phyloP scores from a whole-genome alignment of 2,329 filamentous ascomycete genomes.

The Septoria petroselini region DNA sequence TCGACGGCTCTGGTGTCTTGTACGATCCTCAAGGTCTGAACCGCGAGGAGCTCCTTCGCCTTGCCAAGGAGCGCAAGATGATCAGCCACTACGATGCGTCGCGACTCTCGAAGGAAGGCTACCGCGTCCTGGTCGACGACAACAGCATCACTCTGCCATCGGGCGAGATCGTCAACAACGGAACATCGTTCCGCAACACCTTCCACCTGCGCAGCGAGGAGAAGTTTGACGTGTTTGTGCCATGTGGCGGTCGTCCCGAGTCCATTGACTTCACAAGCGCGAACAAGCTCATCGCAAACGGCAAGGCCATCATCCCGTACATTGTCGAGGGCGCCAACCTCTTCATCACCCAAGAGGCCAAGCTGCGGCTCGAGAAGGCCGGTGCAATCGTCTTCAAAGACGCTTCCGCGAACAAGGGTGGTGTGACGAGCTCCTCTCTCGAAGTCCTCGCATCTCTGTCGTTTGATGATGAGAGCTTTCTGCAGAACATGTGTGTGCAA shows the following conservation, averaged over 20 bases:
- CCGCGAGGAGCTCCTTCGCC: slow-evolving; percentile 73
- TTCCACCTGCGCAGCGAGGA: slow-evolving; percentile 76
- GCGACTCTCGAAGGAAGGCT: slow-evolving; percentile 84
- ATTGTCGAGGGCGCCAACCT: slow-evolving; percentile 97
- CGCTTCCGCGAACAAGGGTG: slow-evolving; percentile 96
- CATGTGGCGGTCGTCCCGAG: slow-evolving; percentile 92
- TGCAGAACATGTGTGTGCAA: slow-evolving; percentile 85
- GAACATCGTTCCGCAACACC: slow-evolving; percentile 93
- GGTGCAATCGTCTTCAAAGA: slow-evolving; percentile 96
- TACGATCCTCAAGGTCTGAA: slow-evolving; percentile 89
- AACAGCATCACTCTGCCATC: slow-evolving; percentile 80
- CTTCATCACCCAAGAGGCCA: slow-evolving; percentile 98
- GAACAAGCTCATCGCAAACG: slow-evolving; percentile 81
- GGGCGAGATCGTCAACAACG: slow-evolving; percentile 84
- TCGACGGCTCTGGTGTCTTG: slow-evolving; percentile 94
- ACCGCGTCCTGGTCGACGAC: slow-evolving; percentile 89
- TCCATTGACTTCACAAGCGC: slow-evolving; percentile 91
- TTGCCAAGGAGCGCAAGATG: slow-evolving; percentile 86
- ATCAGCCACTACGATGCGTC: slow-evolving; percentile 79
- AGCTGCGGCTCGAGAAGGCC: slow-evolving; percentile 90
- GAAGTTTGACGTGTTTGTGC: slow-evolving; percentile 84
- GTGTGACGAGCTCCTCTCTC: slow-evolving; percentile 93
- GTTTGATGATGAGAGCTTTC: slow-evolving; percentile 86
- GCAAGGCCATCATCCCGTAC: slow-evolving; percentile 84
- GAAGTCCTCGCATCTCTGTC: slow-evolving; percentile 93